Evolutionary conservation across 805 yeast genomes (phyloP).

Genomic region (Priceomyces haplophilus): DNA sequence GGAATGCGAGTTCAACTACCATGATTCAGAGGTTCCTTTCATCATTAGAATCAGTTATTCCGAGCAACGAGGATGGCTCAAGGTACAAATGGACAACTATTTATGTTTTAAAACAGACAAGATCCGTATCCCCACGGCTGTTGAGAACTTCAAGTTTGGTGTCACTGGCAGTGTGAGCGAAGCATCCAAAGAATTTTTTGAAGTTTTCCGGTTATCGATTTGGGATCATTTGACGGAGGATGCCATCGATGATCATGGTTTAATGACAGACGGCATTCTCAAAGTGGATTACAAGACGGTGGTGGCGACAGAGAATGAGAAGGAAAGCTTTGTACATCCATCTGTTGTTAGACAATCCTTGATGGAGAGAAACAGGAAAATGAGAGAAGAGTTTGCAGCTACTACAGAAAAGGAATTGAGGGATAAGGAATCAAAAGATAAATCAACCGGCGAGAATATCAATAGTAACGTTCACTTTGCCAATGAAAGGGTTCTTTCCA

Average conservation of each 20-base stretch:
- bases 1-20: constrained; percentile 55
- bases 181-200: constrained; percentile 54
- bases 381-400: constrained; percentile 15
- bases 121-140: constrained; percentile 40
- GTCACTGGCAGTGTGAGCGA: constrained; percentile 41
- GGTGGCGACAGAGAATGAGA: constrained; percentile 11
- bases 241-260: constrained; percentile 56
- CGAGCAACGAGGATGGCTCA: constrained; percentile 41
- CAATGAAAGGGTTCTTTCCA: constrained; percentile 4
- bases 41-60: constrained; percentile 66
- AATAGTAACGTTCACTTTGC: not conserved
- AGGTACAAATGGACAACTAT: constrained; percentile 70
- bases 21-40: constrained; percentile 67
- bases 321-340: constrained; percentile 13
- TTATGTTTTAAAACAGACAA: constrained; percentile 65
- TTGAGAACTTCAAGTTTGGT: constrained; percentile 47
- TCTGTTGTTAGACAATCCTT: constrained; percentile 30
- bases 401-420: constrained; percentile 8
- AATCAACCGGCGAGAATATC: not conserved
- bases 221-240: constrained; percentile 54
- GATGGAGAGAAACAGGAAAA: constrained; percentile 33
- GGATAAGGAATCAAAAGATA: too few species aligned
- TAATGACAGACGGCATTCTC: constrained; percentile 41
- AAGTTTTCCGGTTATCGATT: constrained; percentile 56
- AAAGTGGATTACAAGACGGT: constrained; percentile 37